Conservation (phyloP, 805 yeast species). For the Saccharomycopsis sp. region DNA sequence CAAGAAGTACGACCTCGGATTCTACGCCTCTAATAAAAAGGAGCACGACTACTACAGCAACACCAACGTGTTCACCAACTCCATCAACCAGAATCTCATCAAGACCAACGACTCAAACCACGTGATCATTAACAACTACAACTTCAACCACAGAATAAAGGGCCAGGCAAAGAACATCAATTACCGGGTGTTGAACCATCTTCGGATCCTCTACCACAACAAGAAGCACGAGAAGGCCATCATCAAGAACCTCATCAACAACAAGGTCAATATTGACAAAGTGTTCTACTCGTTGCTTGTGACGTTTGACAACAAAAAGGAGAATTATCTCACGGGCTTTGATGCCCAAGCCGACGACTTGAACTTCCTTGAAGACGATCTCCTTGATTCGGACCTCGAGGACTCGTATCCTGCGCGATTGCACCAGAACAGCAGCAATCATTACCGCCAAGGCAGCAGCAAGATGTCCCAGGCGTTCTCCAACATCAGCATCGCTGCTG, state of each 20-base stretch:
- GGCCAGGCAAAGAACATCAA: slow-evolving; percentile 8
- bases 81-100: slow-evolving; percentile 19
- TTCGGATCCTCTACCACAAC: slow-evolving; percentile 18
- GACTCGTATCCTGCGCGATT: slow-evolving; percentile 19
- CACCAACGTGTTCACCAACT: slow-evolving; percentile 20
- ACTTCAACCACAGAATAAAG: slow-evolving; percentile 13
- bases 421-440: slow-evolving; percentile 4
- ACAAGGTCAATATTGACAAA: slow-evolving; percentile 20
- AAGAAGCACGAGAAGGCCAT: slow-evolving; percentile 15
- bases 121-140: slow-evolving; percentile 18
- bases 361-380: neutral
- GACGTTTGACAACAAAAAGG: slow-evolving; percentile 12
- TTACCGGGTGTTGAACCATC: slow-evolving; percentile 10
- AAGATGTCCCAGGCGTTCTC: slow-evolving; percentile 20
- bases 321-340: slow-evolving; percentile 4
- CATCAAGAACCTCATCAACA: slow-evolving; percentile 14
- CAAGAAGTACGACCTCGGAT: slow-evolving; percentile 16
- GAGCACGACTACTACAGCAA: slow-evolving; percentile 14
- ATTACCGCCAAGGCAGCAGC: neutral
- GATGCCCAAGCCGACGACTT: neutral
- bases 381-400: slow-evolving; percentile 13
- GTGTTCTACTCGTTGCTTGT: slow-evolving; percentile 20
- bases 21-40: slow-evolving; percentile 10
- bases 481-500: slow-evolving; percentile 19
- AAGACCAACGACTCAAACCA: slow-evolving; percentile 15